These are phyloP conservation scores for Tarenaya hassleriana DNA, from an alignment of 345 rosid species.

Conservation along the genomic window DNA sequence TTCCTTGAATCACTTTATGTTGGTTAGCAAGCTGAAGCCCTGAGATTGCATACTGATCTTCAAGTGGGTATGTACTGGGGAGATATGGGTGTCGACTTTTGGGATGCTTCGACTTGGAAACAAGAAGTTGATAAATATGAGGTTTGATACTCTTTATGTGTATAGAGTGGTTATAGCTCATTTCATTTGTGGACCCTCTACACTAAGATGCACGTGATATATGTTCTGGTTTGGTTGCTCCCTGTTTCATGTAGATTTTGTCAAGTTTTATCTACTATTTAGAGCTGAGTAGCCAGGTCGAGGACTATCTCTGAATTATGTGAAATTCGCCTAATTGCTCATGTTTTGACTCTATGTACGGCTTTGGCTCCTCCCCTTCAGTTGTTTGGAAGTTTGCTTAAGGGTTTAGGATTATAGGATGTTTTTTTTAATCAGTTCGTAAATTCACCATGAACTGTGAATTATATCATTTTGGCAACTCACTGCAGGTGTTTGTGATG, in stretches of 20 bases:
- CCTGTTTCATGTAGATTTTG: not conserved
- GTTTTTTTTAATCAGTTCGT: not conserved
- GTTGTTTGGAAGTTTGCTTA: slow-evolving; percentile 7
- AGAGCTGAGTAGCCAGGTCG: not conserved
- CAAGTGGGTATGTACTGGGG: slow-evolving; percentile 77
- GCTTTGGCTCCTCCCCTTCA: not conserved
- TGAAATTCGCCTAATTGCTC: not conserved
- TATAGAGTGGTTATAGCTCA: not conserved
- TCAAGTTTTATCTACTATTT: not conserved
- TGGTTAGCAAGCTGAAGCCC: slow-evolving; percentile 70
- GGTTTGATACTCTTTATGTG: slow-evolving; percentile 33
- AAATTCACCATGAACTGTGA: not conserved
- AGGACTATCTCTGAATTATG: not conserved
- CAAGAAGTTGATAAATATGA: slow-evolving; percentile 48
- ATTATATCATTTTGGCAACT: slow-evolving; percentile 9
- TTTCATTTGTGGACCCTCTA: not conserved
- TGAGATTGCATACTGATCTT: slow-evolving; percentile 62
- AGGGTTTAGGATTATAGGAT: no score
- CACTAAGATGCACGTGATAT: not conserved
- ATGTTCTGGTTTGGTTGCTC: slow-evolving; percentile 1
- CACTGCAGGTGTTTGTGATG: slow-evolving; percentile 81
- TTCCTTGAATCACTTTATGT: slow-evolving; percentile 14
- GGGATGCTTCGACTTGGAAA: slow-evolving; percentile 56
- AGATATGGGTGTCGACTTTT: slow-evolving; percentile 68
- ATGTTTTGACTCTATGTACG: not conserved